Evolutionary conservation across 179 eudicot genomes (phyloP), one percentile per base, ranked within the genome.

Genomic region (Gypsophila paniculata): DNA sequence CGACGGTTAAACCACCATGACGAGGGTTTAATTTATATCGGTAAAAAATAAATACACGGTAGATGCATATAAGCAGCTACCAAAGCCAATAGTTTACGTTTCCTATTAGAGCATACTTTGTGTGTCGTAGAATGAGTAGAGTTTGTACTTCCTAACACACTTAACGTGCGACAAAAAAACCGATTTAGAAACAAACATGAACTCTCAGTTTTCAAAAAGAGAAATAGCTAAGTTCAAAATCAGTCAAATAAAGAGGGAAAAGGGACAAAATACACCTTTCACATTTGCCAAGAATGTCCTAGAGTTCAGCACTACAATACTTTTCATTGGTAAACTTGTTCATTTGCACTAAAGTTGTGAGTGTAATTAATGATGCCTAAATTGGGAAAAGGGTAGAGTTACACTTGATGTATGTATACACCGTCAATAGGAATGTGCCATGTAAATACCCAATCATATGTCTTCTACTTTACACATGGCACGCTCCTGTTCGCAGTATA

Each of bases 231-330:
- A 21, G 29, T 25, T 11, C 13, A 17, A 36, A 36, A 61, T 61
- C 19, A 32, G 42, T 61, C 42, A 61, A 61, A 61, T 14, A 34
- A 61, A 34, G 46, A 2, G 19, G 44, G 32, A 61, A 61, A 61
- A 34, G 65, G 2, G 42, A 61, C 11, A 34, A 62, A 17, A 18
- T 39, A 11, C 0, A 19, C 29, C 32, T 65, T 22, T 39, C 52
- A 38, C 32, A 19, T 39, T 65, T 65, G 52, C 8, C 53, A 39
- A 19, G 19, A 39, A 65, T 65, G 51, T 64, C 26, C 68, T 64
- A 64, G 68, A 64, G 51, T 64, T 64, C 29, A 64, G 68, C 17
- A 44, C 5, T 58, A 3, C 42, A 2, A 3, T 36, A 22, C 34
- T 58, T 22, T 21, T 18, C 59, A 46, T 54, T 5, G n/a, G 38